These are phyloP conservation scores for Digitaria exilis DNA, from an alignment of 202 grass and related monocot genomes.

Conservation along the genomic window DNA sequence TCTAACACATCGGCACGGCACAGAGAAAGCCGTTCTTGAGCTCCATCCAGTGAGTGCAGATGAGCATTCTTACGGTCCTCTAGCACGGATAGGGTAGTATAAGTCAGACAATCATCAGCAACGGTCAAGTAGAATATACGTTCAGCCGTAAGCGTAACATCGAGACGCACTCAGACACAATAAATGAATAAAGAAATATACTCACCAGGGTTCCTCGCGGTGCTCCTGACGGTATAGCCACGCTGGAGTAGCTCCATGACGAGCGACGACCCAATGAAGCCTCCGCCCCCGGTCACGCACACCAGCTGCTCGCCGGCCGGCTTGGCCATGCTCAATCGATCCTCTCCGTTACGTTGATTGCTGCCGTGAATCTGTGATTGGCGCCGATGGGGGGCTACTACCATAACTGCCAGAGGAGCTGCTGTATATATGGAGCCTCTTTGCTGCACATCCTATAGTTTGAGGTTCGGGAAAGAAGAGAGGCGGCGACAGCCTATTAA, in stretches of 20 bases:
- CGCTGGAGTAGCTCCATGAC: conserved; percentile 29
- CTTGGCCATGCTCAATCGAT: neutral
- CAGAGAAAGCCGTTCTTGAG: conserved; percentile 17
- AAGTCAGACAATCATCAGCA: neutral
- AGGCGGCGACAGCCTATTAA: neutral
- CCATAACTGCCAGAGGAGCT: neutral
- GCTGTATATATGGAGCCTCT: neutral
- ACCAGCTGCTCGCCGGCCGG: conserved; percentile 3
- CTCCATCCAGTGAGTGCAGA: conserved; percentile 1
- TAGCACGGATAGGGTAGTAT: neutral
- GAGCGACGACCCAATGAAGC: conserved; percentile 46
- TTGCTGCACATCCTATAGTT: neutral
- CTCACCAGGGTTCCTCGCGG: conserved; percentile 13
- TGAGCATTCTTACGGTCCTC: conserved; percentile 17
- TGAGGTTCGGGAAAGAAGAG: neutral
- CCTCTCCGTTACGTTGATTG: neutral
- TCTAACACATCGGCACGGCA: conserved; percentile 23
- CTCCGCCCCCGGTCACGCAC: conserved; percentile 47
- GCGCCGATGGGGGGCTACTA: neutral
- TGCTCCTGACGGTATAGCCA: conserved; percentile 7
- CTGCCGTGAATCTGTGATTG: neutral
- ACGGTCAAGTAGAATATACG: neutral
- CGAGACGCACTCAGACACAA: too few species aligned
- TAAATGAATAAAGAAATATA: too few species aligned
- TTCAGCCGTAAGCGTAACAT: neutral